Percentiles rank a stretch among this genome's conserved stretches.
Conservation (phyloP, 2,329 filamentous ascomycete species). For the Arthrobotrys pseudoclavata region DNA sequence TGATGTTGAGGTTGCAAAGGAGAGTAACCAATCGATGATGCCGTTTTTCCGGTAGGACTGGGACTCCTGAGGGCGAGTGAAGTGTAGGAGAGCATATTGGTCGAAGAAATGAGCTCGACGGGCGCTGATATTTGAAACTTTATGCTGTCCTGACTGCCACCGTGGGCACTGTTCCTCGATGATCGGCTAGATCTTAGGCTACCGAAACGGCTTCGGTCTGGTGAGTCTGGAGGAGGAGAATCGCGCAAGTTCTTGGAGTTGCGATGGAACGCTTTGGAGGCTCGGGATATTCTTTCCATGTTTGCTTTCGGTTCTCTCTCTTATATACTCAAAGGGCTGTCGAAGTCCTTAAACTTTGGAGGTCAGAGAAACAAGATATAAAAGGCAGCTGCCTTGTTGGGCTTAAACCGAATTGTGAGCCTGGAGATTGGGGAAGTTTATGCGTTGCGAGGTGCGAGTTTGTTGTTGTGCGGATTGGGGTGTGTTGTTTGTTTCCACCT, state of each 20-base stretch:
- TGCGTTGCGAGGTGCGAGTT: constrained; percentile 32
- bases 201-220: constrained; percentile 39
- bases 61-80: constrained; percentile 73
- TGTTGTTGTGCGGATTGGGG: constrained; percentile 24
- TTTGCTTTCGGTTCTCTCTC: neutral
- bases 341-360: constrained; percentile 9
- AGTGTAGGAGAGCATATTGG: constrained; percentile 95
- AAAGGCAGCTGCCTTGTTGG: constrained; percentile 50
- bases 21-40: constrained; percentile 48
- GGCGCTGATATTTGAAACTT: constrained; percentile 81
- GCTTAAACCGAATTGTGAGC: neutral
- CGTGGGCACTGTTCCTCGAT: constrained; percentile 14
- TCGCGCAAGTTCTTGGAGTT: constrained; percentile 56
- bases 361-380: neutral
- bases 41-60: constrained; percentile 45
- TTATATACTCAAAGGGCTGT: neutral
- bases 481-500: constrained; percentile 59
- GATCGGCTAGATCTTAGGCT: constrained; percentile 24
- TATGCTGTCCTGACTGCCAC: constrained; percentile 35
- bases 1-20: constrained; percentile 12
- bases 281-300: constrained; percentile 52
- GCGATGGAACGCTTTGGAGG: constrained; percentile 54
- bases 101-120: constrained; percentile 88
- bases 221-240: constrained; percentile 49
- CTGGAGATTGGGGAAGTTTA: constrained; percentile 9